A percentile compares a stretch with the other conserved stretches of the same genome.
phyloP scores from a whole-genome alignment of 2,329 filamentous ascomycete species.

The Passalora sequoiae region DNA sequence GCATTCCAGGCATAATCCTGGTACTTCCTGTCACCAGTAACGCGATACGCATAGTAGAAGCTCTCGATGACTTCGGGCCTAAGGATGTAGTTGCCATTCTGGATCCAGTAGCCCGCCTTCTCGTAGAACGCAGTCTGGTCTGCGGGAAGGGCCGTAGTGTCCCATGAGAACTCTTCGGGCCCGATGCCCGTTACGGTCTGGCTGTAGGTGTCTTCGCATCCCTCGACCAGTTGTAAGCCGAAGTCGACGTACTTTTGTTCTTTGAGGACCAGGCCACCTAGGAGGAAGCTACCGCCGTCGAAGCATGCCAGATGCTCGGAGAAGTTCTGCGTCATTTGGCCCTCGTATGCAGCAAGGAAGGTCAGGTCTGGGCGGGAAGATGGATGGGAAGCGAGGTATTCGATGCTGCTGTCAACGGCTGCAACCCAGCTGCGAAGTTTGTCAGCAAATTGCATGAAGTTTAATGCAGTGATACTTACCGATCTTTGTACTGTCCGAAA shows the following conservation, averaged over 20 bases:
- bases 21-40: conserved; percentile 20
- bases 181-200: conserved; percentile 67
- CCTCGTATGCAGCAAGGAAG: conserved; percentile 59
- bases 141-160: conserved; percentile 32
- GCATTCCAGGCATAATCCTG: conserved; percentile 21
- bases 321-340: conserved; percentile 36
- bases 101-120: conserved; percentile 67
- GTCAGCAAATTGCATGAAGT: not conserved
- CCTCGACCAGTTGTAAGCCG: conserved; percentile 65
- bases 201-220: conserved; percentile 69
- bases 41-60: conserved; percentile 25
- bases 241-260: conserved; percentile 65
- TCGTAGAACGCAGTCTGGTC: conserved; percentile 56
- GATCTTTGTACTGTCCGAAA: conserved; percentile 63
- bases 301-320: conserved; percentile 66
- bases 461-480: not conserved
- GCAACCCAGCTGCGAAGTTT: conserved; percentile 54
- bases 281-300: conserved; percentile 76
- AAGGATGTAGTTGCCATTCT: conserved; percentile 57
- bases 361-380: conserved; percentile 63
- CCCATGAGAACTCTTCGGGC: conserved; percentile 55
- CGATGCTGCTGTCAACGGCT: conserved; percentile 70
- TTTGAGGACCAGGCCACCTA: conserved; percentile 67
- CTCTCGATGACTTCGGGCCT: conserved; percentile 43
- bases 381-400: conserved; percentile 65